These are phyloP conservation scores for Colletotrichum scovillei DNA, from an alignment of 2,329 filamentous ascomycete genomes.

Conservation along the genomic window DNA sequence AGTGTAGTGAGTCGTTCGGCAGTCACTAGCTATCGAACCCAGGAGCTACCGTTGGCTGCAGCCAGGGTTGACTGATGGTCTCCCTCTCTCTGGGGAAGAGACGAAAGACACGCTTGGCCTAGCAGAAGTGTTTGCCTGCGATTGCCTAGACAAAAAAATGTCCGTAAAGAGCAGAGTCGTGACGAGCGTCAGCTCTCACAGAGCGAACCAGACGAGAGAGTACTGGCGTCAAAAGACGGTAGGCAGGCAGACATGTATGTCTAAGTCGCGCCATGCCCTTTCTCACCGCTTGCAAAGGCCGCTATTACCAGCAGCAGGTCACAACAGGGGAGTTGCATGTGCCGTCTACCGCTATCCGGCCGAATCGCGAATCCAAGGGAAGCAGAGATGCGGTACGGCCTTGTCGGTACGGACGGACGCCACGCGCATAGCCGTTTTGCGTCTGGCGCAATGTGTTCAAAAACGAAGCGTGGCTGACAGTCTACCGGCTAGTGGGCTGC, in stretches of 20 bases:
- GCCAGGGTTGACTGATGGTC: neutral
- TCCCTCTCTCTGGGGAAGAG: neutral
- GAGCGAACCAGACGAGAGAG: neutral
- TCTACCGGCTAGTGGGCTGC: neutral
- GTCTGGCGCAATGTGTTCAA: slow-evolving; percentile 8
- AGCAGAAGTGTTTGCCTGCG: neutral
- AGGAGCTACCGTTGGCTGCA: neutral
- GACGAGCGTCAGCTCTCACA: neutral
- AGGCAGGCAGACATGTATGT: neutral
- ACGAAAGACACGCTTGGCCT: neutral
- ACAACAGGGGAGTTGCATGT: neutral
- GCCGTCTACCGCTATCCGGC: neutral
- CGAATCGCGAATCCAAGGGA: neutral
- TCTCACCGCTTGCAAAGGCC: slow-evolving; percentile 4
- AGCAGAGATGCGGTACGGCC: neutral
- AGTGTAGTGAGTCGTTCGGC: too few species aligned
- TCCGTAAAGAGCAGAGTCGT: neutral
- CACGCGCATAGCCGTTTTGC: slow-evolving; percentile 16
- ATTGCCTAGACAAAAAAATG: slow-evolving; percentile 8
- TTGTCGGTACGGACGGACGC: neutral
- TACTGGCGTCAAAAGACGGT: neutral
- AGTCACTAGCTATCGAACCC: neutral
- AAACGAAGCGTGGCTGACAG: slow-evolving; percentile 8
- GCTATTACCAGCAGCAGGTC: neutral
- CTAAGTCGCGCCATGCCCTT: neutral